Evolutionary conservation across 2,329 filamentous ascomycete species (phyloP).

Genomic region (Penicillium sp.): DNA sequence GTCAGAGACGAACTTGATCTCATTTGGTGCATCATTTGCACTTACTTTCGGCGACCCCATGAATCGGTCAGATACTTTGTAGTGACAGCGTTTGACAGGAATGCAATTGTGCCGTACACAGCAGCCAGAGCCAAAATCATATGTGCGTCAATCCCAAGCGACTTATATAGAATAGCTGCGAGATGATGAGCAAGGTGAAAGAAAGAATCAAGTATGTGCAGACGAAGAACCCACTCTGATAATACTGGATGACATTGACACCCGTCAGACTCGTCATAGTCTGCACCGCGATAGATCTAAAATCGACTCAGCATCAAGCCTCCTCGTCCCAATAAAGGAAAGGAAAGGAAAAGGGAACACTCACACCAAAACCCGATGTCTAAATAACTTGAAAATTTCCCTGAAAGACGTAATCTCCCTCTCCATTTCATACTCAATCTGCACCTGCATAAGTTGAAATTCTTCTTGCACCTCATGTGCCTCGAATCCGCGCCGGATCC

Average conservation of each 20-base stretch:
- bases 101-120: slow-evolving; percentile 55
- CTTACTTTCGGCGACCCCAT: slow-evolving; percentile 57
- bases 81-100: slow-evolving; percentile 52
- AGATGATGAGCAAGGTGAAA: slow-evolving; percentile 18
- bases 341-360: slow-evolving; percentile 11
- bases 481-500: slow-evolving; percentile 48
- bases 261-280: slow-evolving; percentile 58
- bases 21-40: not conserved
- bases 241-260: slow-evolving; percentile 55
- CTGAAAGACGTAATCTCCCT: slow-evolving; percentile 53
- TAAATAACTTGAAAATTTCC: slow-evolving; percentile 54
- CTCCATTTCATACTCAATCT: slow-evolving; percentile 58
- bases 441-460: slow-evolving; percentile 54
- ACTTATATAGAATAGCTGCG: slow-evolving; percentile 54
- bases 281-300: slow-evolving; percentile 53
- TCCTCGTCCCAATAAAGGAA: not conserved
- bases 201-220: slow-evolving; percentile 29
- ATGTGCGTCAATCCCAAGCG: slow-evolving; percentile 50
- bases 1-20: not conserved
- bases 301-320: slow-evolving; percentile 8
- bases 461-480: slow-evolving; percentile 49
- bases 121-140: slow-evolving; percentile 55
- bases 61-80: slow-evolving; percentile 55
- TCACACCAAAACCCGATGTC: slow-evolving; percentile 52
- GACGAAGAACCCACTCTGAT: slow-evolving; percentile 26